phyloP scores from a whole-genome alignment of 176 grass and related monocot genomes.

The Juncus effusus region DNA sequence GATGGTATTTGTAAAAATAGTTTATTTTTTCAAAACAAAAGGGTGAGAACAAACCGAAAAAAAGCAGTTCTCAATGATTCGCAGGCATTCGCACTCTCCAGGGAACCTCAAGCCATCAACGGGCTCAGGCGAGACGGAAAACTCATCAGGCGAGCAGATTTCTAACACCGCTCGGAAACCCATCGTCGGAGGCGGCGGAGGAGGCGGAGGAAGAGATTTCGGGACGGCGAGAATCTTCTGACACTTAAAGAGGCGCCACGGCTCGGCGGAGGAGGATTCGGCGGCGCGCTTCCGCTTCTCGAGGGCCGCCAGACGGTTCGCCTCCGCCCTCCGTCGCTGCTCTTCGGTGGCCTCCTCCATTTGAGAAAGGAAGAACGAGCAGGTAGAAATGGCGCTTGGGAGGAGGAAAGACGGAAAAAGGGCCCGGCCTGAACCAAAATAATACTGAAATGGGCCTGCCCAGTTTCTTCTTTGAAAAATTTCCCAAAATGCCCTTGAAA shows the following conservation, averaged over 20 bases:
- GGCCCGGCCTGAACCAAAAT: neutral
- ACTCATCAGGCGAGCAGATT: slow-evolving; percentile 72
- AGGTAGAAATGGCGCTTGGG: neutral
- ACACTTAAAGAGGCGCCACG: slow-evolving; percentile 61
- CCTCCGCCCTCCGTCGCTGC: slow-evolving; percentile 68
- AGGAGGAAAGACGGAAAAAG: slow-evolving; percentile 11
- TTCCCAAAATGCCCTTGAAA: too few species aligned
- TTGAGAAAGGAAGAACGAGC: neutral
- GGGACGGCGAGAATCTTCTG: slow-evolving; percentile 25
- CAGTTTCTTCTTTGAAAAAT: neutral
- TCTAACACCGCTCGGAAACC: slow-evolving; percentile 67
- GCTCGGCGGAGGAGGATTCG: slow-evolving; percentile 21
- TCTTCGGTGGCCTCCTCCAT: slow-evolving; percentile 63
- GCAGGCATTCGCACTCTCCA: slow-evolving; percentile 53
- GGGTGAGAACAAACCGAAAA: slow-evolving; percentile 37
- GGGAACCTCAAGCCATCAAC: slow-evolving; percentile 46
- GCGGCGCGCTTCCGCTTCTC: slow-evolving; percentile 70
- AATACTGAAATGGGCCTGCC: neutral
- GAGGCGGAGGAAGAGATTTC: neutral
- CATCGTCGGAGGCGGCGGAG: slow-evolving; percentile 5
- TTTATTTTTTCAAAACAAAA: neutral
- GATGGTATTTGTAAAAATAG: neutral
- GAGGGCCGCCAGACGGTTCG: slow-evolving; percentile 63
- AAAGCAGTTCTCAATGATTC: slow-evolving; percentile 48
- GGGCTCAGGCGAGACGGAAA: slow-evolving; percentile 56